Evolutionary conservation across 202 grass and related monocot genomes (phyloP), one percentile per base, ranked within the genome.

Genomic region (Dendrocalamus latiflorus): DNA sequence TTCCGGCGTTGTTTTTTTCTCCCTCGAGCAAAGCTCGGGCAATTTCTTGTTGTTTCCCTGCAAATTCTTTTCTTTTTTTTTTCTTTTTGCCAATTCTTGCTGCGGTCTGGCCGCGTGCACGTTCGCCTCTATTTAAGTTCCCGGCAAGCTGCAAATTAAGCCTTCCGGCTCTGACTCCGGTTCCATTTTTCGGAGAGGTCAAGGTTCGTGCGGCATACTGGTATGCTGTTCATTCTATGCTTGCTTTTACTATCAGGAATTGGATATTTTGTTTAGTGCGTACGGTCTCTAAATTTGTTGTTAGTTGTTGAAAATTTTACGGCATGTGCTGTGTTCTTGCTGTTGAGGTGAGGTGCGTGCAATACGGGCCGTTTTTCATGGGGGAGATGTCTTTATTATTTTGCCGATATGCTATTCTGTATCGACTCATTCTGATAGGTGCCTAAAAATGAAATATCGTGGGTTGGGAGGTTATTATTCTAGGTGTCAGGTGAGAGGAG

Each of bases 81-180:
- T 65, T 7, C 1, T 3, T 4, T 48, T 15, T 48, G n/a, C 8
- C 15, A 15, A 4, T 18, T 61, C 10, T 72, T 50, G 21, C 8
- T 9, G 50, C 6, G 50, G 18, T 53, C 17, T 6, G 58, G 59
- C 56, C 57, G 59, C 57, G 59, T 57, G 68, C 12, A 18, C 0
- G 16, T 7, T 0, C 10, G 0, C 1, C 1, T 0, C 5, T 89
- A 81, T 82, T 77, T 89, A 89, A 77, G 8, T 1, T 2, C 30
- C 6, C 0, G 5, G 1, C 5, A 37, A 56, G 57, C 57, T 71
- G 10, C 87, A 41, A 22, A 17, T 42, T 67, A 47, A 72, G 43
- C 55, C 65, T 85, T 89, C 77, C 72, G 68, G 8, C 77, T 89
- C 77, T 65, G 68, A 4, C 77, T 48, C 30, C 28, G 45, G 25